Conservation (phyloP, 495 filamentous ascomycete genomes). For the Hypoxylon trugodes region DNA sequence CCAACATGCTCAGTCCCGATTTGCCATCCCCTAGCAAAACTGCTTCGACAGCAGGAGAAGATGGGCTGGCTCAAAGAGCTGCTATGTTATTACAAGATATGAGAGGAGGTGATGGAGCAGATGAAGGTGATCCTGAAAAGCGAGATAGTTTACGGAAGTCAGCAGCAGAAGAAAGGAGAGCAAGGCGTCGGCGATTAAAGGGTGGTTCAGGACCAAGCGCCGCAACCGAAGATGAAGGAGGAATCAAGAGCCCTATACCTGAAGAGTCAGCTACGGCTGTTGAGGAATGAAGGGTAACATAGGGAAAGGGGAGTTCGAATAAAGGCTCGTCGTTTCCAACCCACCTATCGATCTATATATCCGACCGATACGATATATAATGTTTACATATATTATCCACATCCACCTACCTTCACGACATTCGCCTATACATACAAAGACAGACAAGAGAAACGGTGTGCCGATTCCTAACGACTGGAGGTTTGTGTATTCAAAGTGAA, state of each 20-base stretch:
- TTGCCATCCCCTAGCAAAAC: constrained; percentile 53
- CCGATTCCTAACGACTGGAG: neutral
- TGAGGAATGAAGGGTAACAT: constrained; percentile 26
- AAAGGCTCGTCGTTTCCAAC: constrained; percentile 4
- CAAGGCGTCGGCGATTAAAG: constrained; percentile 43
- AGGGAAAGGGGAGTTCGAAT: neutral
- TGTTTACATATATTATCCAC: constrained; percentile 31
- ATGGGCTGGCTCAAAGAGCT: constrained; percentile 81
- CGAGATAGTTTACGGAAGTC: constrained; percentile 64
- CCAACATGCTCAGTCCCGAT: constrained; percentile 47
- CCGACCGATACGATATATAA: constrained; percentile 34
- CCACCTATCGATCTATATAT: too few species aligned
- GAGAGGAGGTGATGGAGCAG: constrained; percentile 67
- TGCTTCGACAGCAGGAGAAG: constrained; percentile 65
- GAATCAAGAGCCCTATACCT: constrained; percentile 24
- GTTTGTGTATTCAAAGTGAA: neutral
- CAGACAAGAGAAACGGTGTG: neutral
- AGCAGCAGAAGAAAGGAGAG: constrained; percentile 45
- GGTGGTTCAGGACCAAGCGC: constrained; percentile 26
- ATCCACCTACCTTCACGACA: neutral
- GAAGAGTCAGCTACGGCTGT: constrained; percentile 24
- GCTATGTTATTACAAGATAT: constrained; percentile 84
- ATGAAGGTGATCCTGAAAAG: constrained; percentile 65
- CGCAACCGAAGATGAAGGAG: constrained; percentile 32
- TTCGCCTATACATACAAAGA: too few species aligned